Evolutionary conservation across 202 grass and related monocot species (phyloP).

Genomic region (Thinopyrum obtusiflorum): DNA sequence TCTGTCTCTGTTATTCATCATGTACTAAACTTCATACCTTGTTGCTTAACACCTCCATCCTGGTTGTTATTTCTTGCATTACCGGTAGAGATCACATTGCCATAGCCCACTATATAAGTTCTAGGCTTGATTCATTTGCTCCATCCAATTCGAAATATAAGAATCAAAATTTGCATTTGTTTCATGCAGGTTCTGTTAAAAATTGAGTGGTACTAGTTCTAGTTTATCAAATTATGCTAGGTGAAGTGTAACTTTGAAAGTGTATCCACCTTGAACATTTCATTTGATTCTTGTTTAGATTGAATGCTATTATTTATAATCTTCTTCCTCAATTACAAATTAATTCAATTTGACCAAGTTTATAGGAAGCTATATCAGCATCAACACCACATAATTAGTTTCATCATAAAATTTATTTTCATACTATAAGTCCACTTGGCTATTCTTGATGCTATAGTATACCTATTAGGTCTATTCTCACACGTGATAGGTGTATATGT

Average conservation of each 20-base stretch:
- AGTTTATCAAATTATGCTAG: background rate
- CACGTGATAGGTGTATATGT: no score
- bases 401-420: no score
- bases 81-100: background rate
- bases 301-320: background rate
- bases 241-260: background rate
- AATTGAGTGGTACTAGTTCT: background rate
- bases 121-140: background rate
- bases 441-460: no score
- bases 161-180: background rate
- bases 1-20: no score
- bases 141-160: background rate
- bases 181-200: conserved; percentile 23
- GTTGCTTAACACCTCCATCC: no score
- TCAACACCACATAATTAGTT: no score
- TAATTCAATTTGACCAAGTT: no score
- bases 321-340: background rate
- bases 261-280: background rate
- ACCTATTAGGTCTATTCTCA: no score
- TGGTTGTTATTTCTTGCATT: conserved; percentile 14
- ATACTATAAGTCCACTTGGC: no score
- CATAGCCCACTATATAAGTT: background rate
- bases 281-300: background rate
- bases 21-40: no score
- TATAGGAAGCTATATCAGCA: no score